A percentile compares a stretch with the other conserved stretches of the same genome.
Evolutionary conservation across 805 yeast genomes (phyloP).

Genomic region (Saccharomycopsis guyanensis): DNA sequence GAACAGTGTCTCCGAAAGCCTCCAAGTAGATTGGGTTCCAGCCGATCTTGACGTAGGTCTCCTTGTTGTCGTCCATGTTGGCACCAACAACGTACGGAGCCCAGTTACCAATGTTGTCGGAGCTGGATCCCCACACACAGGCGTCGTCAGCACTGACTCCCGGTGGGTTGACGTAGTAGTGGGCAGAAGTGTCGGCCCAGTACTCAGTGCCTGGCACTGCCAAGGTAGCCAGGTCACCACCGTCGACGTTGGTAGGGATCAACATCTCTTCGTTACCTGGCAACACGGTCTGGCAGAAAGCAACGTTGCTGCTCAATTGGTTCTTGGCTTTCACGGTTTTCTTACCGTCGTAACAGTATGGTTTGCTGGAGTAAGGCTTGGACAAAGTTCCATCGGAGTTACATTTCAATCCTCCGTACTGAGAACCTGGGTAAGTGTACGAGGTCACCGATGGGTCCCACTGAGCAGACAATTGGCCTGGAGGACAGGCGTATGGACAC

Average conservation of each 20-base stretch:
- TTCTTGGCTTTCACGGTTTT: constrained; percentile 64
- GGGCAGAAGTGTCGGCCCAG: constrained; percentile 84
- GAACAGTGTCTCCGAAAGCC: constrained; percentile 46
- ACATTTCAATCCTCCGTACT: constrained; percentile 79
- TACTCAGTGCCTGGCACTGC: constrained; percentile 84
- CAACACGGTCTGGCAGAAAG: constrained; percentile 86
- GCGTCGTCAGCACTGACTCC: constrained; percentile 71
- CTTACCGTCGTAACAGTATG: constrained; percentile 69
- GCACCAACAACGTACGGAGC: constrained; percentile 91
- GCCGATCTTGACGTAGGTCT: constrained; percentile 77
- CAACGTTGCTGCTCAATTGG: constrained; percentile 50
- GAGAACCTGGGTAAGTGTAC: constrained; percentile 70
- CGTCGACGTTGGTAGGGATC: constrained; percentile 68
- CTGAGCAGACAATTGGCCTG: constrained; percentile 81
- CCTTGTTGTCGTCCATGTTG: constrained; percentile 61
- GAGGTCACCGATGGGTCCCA: constrained; percentile 76
- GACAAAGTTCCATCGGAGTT: constrained; percentile 59
- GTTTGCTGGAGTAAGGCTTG: constrained; percentile 48
- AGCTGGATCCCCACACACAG: constrained; percentile 74
- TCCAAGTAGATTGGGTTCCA: constrained; percentile 87
- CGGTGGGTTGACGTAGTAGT: constrained; percentile 77
- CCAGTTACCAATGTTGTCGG: constrained; percentile 80
- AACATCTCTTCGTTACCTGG: constrained; percentile 95
- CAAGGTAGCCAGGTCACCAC: constrained; percentile 40
- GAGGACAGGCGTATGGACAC: constrained; percentile 89